A percentile compares a stretch with the other conserved stretches of the same genome.
Evolutionary conservation across 345 rosid genomes (phyloP).

Genomic region (Populus deltoides): DNA sequence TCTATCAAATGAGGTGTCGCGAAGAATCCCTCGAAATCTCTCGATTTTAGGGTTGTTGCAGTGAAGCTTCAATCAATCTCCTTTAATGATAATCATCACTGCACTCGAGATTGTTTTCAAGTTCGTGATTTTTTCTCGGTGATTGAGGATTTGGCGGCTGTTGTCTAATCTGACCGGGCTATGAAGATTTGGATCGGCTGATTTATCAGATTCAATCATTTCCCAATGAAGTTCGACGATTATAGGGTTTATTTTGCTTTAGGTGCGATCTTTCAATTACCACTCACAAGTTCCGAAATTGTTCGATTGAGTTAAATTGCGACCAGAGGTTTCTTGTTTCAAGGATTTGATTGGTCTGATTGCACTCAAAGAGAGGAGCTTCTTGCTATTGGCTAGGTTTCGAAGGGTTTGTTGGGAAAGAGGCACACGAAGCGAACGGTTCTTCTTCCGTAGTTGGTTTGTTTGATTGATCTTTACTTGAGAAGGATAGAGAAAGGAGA

Average conservation of each 20-base stretch:
- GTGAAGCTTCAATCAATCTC: background rate
- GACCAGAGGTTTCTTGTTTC: background rate
- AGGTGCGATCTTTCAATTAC: constrained; percentile 5
- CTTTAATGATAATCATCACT: background rate
- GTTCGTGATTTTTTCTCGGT: background rate
- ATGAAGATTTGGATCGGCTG: constrained; percentile 12
- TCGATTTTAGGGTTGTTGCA: background rate
- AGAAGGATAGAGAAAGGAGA: constrained; percentile 8
- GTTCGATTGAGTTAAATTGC: background rate
- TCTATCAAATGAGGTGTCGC: background rate
- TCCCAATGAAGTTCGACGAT: background rate
- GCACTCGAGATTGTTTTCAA: background rate
- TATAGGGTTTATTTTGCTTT: background rate
- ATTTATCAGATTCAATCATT: background rate
- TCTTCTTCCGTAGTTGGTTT: constrained; percentile 14
- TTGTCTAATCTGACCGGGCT: background rate
- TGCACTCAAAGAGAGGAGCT: background rate
- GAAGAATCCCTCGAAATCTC: background rate
- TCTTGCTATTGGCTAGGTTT: background rate
- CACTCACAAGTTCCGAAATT: background rate
- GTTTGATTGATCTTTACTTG: constrained; percentile 22
- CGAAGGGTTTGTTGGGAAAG: background rate
- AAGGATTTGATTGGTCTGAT: background rate
- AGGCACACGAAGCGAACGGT: background rate
- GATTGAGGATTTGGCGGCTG: background rate